Conservation (phyloP, 2,329 filamentous ascomycete species). For the Xylaria digitata region DNA sequence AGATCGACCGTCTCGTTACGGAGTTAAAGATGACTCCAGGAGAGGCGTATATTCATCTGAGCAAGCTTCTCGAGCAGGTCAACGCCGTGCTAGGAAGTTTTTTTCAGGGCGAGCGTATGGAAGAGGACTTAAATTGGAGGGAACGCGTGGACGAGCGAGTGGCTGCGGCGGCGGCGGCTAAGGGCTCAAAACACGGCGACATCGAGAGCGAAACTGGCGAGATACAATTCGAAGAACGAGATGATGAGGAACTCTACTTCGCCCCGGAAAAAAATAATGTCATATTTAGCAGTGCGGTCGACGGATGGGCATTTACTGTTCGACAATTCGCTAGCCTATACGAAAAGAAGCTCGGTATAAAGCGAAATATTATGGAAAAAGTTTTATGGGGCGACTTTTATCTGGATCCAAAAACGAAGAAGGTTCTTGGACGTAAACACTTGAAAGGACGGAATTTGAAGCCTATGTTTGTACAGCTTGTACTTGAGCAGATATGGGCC, state of each 20-base stretch:
- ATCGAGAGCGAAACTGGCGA: conserved; percentile 67
- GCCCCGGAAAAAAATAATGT: conserved; percentile 98
- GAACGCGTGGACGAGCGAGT: conserved; percentile 90
- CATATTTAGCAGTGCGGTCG: conserved; percentile 96
- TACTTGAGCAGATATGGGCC: conserved; percentile 95
- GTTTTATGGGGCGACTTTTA: conserved; percentile 98
- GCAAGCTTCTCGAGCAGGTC: conserved; percentile 90
- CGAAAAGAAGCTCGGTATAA: conserved; percentile 97
- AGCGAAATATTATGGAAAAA: conserved; percentile 86
- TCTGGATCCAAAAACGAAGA: conserved; percentile 95
- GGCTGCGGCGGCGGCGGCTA: conserved; percentile 74
- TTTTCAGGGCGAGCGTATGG: conserved; percentile 98
- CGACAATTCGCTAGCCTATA: conserved; percentile 93
- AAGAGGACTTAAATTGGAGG: conserved; percentile 95
- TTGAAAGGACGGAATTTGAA: conserved; percentile 91
- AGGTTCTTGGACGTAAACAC: conserved; percentile 89
- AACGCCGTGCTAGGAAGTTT: conserved; percentile 98
- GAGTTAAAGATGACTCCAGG: conserved; percentile 92
- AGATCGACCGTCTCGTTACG: conserved; percentile 94
- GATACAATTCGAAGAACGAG: conserved; percentile 83
- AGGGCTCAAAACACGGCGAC: conserved; percentile 62
- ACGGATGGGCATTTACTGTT: conserved; percentile 99
- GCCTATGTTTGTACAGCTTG: conserved; percentile 96
- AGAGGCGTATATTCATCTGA: conserved; percentile 91
- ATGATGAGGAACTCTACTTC: conserved; percentile 98